These are phyloP conservation scores for Sporisorium reilianum DNA, from an alignment of 1,284 basidiomycete species.

Conservation along the genomic window DNA sequence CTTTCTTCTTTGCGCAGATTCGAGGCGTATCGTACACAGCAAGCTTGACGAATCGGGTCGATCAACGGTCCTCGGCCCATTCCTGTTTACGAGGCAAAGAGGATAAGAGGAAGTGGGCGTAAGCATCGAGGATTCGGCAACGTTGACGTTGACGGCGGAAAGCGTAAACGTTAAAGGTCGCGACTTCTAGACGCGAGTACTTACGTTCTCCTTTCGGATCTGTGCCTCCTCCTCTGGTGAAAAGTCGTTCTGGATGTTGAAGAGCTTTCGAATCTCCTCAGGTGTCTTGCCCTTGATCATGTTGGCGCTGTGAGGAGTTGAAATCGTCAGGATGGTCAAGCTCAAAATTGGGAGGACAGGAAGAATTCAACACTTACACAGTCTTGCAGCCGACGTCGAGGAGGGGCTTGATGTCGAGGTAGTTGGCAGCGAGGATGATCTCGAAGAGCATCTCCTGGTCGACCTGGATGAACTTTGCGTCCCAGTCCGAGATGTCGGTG, in stretches of 20 bases:
- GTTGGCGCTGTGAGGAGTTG: conserved; percentile 76
- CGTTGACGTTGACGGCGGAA: neutral
- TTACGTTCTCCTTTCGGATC: conserved; percentile 97
- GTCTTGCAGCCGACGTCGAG: conserved; percentile 99
- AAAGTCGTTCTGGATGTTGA: conserved; percentile 85
- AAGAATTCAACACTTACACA: conserved; percentile 73
- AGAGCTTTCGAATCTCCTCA: conserved; percentile 93
- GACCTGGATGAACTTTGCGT: conserved; percentile 92
- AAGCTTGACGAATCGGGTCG: neutral
- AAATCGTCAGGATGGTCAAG: conserved; percentile 1
- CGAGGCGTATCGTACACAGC: conserved; percentile 7
- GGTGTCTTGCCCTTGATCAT: conserved; percentile 99
- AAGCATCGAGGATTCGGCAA: conserved; percentile 1
- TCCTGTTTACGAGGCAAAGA: conserved; percentile 39
- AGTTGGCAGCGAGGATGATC: conserved; percentile 99
- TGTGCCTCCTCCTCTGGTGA: conserved; percentile 99
- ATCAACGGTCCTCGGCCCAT: conserved; percentile 68
- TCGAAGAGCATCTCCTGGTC: conserved; percentile 99
- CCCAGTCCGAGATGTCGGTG: conserved; percentile 98
- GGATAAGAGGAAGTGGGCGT: neutral
- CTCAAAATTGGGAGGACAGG: neutral
- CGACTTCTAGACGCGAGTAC: conserved; percentile 17
- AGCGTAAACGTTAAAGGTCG: neutral
- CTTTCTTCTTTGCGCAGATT: conserved; percentile 5
- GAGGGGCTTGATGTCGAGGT: conserved; percentile 98